phyloP scores from a whole-genome alignment of 148 eudicot genomes.

The Camellia sinensis region DNA sequence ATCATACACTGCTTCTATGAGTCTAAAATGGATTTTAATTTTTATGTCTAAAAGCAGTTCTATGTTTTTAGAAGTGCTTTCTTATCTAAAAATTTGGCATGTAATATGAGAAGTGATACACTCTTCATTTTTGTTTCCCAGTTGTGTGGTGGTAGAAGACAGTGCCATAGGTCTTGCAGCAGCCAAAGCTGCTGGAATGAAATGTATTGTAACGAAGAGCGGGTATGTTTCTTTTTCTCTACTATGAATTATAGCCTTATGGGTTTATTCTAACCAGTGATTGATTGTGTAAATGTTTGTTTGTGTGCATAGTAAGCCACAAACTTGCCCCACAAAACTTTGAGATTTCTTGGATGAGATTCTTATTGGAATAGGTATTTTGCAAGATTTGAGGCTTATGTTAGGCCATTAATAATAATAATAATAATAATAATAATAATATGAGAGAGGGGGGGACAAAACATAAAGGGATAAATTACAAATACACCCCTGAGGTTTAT shows the following conservation, averaged over 20 bases:
- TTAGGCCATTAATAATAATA: not conserved
- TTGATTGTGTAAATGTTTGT: not conserved
- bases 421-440: no score
- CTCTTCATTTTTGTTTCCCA: slow-evolving; percentile 22
- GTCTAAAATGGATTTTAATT: not conserved
- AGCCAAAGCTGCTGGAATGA: slow-evolving; percentile 99
- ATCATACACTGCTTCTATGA: no score
- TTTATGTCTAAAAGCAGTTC: not conserved
- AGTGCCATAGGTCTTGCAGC: slow-evolving; percentile 97
- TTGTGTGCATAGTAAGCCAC: not conserved
- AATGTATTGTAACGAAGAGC: slow-evolving; percentile 90
- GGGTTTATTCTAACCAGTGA: not conserved
- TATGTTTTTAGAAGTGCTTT: not conserved
- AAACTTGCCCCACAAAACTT: not conserved
- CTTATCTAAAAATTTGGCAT: not conserved
- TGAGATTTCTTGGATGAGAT: not conserved
- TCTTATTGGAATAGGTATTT: not conserved
- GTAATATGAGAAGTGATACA: not conserved
- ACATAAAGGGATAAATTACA: no score
- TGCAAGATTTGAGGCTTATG: not conserved
- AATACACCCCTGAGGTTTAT: no score
- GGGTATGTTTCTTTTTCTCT: slow-evolving; percentile 47
- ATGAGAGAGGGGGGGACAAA: not conserved
- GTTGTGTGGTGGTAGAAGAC: slow-evolving; percentile 95
- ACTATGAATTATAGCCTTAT: not conserved